A percentile compares a stretch with the other conserved stretches of the same genome.
phyloP scores from a whole-genome alignment of 2,329 filamentous ascomycete genomes.

The Arthrobotrys iridis region DNA sequence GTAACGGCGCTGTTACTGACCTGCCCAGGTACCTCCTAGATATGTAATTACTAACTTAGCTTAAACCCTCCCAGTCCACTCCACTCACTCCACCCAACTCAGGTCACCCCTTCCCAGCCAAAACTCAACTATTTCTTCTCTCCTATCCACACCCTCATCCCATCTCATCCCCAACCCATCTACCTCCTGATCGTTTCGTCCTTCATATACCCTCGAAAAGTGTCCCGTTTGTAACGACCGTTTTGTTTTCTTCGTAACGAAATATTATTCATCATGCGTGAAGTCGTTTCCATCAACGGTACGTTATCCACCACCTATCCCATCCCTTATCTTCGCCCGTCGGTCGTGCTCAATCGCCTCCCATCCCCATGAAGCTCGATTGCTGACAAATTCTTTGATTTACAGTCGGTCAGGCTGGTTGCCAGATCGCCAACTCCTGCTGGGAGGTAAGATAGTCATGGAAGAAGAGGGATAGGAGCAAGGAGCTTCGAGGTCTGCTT shows the following conservation, averaged over 20 bases:
- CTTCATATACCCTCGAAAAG: constrained; percentile 32
- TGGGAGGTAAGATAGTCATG: constrained; percentile 85
- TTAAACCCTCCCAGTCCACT: too few relatives aligned
- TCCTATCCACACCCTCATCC: constrained; percentile 56
- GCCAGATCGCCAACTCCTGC: constrained; percentile 99
- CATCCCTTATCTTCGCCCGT: constrained; percentile 56
- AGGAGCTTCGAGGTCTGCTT: constrained; percentile 57
- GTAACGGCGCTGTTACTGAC: too few relatives aligned
- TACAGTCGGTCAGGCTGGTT: constrained; percentile 98
- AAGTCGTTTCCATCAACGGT: constrained; percentile 99
- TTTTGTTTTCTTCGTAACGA: constrained; percentile 58
- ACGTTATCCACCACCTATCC: constrained; percentile 62
- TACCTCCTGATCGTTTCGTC: constrained; percentile 55
- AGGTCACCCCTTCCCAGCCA: constrained; percentile 8
- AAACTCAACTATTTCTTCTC: constrained; percentile 51
- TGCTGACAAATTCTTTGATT: constrained; percentile 60
- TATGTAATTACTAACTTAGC: too few relatives aligned
- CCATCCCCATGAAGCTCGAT: constrained; percentile 59
- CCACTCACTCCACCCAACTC: constrained; percentile 2
- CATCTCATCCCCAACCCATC: constrained; percentile 55
- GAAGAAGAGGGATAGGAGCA: not conserved
- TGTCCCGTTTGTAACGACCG: constrained; percentile 55
- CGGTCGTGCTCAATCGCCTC: constrained; percentile 61
- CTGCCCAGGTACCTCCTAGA: too few relatives aligned
- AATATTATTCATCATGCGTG: constrained; percentile 80